These are phyloP conservation scores for Lipomyces spencermartinsiae DNA, from an alignment of 805 yeast species.

Conservation along the genomic window DNA sequence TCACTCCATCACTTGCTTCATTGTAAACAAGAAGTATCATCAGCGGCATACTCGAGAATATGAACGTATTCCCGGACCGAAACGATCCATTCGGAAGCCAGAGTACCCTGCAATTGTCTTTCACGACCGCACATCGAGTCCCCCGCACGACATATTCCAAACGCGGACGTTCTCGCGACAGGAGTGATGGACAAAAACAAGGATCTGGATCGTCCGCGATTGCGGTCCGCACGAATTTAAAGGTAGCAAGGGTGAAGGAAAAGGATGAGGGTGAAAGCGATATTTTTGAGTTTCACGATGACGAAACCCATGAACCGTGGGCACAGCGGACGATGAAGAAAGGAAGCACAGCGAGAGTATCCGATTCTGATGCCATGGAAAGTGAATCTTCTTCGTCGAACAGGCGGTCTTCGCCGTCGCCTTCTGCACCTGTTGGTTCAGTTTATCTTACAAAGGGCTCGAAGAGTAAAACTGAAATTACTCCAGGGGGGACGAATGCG, in stretches of 20 bases:
- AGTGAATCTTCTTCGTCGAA: not conserved
- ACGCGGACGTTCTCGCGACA: not conserved
- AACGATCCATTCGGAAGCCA: conserved; percentile 4
- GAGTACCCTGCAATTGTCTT: not conserved
- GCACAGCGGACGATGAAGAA: not conserved
- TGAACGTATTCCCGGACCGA: conserved; percentile 8
- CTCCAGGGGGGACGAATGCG: not conserved
- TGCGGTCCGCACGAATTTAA: not conserved
- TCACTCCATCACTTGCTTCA: not conserved
- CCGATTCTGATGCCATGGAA: not conserved
- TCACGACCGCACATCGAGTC: not conserved
- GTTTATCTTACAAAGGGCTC: not conserved
- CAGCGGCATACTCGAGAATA: not conserved
- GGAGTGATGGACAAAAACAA: not conserved
- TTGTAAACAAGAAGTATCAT: not conserved
- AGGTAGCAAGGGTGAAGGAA: not conserved
- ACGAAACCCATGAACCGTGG: not conserved
- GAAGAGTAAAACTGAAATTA: not conserved
- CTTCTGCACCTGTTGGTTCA: not conserved
- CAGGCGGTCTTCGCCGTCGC: not conserved
- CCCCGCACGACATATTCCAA: conserved; percentile 5
- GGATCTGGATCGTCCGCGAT: not conserved
- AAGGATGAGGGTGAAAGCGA: not conserved
- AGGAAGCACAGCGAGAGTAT: not conserved
- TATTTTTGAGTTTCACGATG: not conserved